Conservation (phyloP, 805 yeast genomes). For the Cyberlindnera americana region DNA sequence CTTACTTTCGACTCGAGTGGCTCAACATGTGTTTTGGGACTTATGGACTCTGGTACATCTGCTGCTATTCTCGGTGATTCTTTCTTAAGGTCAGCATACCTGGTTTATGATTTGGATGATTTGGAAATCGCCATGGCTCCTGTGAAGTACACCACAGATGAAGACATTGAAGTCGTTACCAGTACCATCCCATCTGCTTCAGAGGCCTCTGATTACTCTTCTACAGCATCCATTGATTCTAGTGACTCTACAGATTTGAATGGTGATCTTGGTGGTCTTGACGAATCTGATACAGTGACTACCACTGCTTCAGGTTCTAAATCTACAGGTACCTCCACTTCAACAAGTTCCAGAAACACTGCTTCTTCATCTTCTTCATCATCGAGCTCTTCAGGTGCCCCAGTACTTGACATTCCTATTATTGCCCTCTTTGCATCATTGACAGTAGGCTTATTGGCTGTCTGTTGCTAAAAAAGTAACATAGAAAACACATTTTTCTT, state of each 20-base stretch:
- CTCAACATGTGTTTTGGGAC: slow-evolving; percentile 43
- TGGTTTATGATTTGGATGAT: slow-evolving; percentile 51
- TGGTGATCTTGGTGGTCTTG: slow-evolving; percentile 7
- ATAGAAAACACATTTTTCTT: too few relatives aligned
- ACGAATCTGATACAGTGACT: too few relatives aligned
- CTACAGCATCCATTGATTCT: slow-evolving; percentile 30
- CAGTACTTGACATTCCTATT: neutral
- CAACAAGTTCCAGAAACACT: neutral
- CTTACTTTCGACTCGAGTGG: slow-evolving; percentile 22
- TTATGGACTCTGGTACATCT: slow-evolving; percentile 33
- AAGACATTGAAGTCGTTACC: slow-evolving; percentile 44
- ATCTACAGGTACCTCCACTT: neutral
- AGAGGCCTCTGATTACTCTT: slow-evolving; percentile 42
- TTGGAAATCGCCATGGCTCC: slow-evolving; percentile 44
- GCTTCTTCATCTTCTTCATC: slow-evolving; percentile 2
- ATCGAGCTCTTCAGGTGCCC: slow-evolving; percentile 2
- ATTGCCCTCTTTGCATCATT: slow-evolving; percentile 3
- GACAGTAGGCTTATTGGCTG: slow-evolving; percentile 1
- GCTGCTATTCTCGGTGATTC: slow-evolving; percentile 46
- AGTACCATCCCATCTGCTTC: slow-evolving; percentile 49
- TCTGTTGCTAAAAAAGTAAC: neutral
- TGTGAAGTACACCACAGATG: slow-evolving; percentile 34
- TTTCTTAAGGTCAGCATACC: slow-evolving; percentile 48
- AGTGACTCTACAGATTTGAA: slow-evolving; percentile 10
- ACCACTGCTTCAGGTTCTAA: neutral